These are phyloP conservation scores for Panicum virgatum DNA, from an alignment of 202 grass and related monocot species.

Conservation along the genomic window DNA sequence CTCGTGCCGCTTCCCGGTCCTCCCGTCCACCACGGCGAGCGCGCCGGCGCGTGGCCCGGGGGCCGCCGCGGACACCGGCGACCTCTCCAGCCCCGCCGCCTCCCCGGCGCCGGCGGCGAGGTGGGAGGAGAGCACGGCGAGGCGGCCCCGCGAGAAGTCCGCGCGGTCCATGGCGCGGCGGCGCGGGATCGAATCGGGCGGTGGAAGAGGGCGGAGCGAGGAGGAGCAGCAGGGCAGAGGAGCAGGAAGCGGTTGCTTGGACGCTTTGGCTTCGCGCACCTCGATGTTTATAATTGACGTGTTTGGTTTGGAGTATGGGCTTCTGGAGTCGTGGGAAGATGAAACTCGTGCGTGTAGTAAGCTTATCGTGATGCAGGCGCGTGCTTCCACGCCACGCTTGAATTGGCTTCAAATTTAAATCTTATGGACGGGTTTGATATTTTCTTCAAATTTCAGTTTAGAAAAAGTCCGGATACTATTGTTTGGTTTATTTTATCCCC, in stretches of 20 bases:
- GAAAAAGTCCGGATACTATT: too few relatives aligned
- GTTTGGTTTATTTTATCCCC: too few relatives aligned
- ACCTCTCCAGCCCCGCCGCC: constrained; percentile 46
- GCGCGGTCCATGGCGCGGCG: constrained; percentile 27
- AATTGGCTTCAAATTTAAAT: background rate
- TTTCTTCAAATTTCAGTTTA: too few relatives aligned
- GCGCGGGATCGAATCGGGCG: background rate
- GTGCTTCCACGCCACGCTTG: background rate
- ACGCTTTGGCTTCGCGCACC: constrained; percentile 31
- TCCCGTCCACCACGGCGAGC: constrained; percentile 56
- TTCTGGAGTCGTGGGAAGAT: background rate
- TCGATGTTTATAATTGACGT: background rate
- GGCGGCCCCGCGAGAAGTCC: constrained; percentile 39
- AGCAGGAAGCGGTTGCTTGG: constrained; percentile 29
- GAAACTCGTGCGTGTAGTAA: background rate
- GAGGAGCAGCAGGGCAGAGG: background rate
- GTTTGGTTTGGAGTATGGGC: background rate
- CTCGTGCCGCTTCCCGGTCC: constrained; percentile 70
- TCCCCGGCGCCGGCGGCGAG: background rate
- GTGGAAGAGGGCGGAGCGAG: background rate
- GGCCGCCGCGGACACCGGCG: constrained; percentile 36
- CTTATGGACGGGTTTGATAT: too few relatives aligned
- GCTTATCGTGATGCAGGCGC: background rate
- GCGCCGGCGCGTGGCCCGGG: constrained; percentile 50
- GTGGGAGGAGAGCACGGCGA: constrained; percentile 59